These are phyloP conservation scores for Dendrobium huoshanense DNA, from an alignment of 106 monocot genomes.

Conservation along the genomic window DNA sequence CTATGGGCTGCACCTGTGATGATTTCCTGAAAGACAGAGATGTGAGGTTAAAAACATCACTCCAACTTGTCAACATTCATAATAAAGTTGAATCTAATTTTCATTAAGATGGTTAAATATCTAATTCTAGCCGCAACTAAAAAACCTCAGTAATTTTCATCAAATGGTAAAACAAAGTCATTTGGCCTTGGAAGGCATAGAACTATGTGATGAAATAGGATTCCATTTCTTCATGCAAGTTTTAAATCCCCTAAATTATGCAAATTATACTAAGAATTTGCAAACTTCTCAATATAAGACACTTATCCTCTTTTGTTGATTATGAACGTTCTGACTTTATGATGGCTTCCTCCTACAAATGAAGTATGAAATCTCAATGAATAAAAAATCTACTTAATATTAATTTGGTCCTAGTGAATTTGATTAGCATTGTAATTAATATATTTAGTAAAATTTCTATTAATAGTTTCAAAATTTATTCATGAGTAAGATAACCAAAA, in stretches of 20 bases:
- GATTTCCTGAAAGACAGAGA: slow-evolving; percentile 69
- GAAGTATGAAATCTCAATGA: background rate
- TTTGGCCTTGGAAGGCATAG: background rate
- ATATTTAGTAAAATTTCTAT: no score
- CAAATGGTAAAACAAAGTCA: background rate
- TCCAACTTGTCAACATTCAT: background rate
- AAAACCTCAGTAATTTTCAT: background rate
- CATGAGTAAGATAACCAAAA: no score
- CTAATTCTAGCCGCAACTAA: background rate
- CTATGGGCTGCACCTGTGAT: slow-evolving; percentile 77
- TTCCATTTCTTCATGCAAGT: background rate
- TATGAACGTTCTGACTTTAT: background rate
- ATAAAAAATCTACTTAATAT: no score
- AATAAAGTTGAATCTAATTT: background rate
- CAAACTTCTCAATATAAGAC: background rate
- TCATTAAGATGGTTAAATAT: background rate
- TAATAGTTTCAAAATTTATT: no score
- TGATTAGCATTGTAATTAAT: no score
- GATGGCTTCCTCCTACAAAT: background rate
- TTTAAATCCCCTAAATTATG: background rate
- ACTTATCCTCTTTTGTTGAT: background rate
- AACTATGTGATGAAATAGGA: background rate
- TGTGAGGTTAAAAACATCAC: slow-evolving; percentile 3
- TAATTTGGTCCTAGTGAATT: no score
- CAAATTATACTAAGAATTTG: background rate